Percentiles rank a stretch among this genome's conserved stretches.
These are phyloP conservation scores for Dissophora globulifera DNA, from an alignment of 192 early-diverging fungal genomes.

Conservation along the genomic window DNA sequence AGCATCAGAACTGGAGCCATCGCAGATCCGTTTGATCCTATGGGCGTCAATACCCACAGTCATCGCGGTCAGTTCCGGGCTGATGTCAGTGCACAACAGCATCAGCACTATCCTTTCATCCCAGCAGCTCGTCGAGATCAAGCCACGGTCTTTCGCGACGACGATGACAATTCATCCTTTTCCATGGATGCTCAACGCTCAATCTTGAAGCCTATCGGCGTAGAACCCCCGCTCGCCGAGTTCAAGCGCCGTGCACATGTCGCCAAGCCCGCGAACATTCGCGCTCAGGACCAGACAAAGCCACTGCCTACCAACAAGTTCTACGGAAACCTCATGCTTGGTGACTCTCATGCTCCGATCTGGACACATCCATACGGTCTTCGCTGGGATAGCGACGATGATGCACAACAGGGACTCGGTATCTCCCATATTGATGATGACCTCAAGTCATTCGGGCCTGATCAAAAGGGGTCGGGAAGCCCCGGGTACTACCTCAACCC, in stretches of 20 bases:
- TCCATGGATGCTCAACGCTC: not conserved
- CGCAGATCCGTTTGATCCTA: not conserved
- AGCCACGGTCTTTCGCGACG: not conserved
- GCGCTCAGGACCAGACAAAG: not conserved
- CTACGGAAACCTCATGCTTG: conserved; percentile 37
- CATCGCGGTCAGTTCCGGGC: not conserved
- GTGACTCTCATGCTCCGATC: conserved; percentile 33
- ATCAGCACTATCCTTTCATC: no score
- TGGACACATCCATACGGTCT: conserved; percentile 53
- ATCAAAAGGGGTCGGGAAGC: not conserved
- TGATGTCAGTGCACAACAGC: no score
- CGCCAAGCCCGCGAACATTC: conserved; percentile 12
- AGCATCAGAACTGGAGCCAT: not conserved
- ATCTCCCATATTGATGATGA: conserved; percentile 48
- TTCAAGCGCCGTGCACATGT: conserved; percentile 12
- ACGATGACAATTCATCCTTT: not conserved
- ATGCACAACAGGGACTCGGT: conserved; percentile 18
- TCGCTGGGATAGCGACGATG: conserved; percentile 39
- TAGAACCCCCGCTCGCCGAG: conserved; percentile 1
- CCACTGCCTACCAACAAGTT: conserved; percentile 51
- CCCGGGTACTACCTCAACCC: conserved; percentile 38
- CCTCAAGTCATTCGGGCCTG: conserved; percentile 22
- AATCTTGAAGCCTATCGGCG: conserved; percentile 24
- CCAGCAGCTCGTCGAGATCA: not conserved
- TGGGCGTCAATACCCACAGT: not conserved